phyloP scores from a whole-genome alignment of 83 land plant species.

The Thuja plicata region DNA sequence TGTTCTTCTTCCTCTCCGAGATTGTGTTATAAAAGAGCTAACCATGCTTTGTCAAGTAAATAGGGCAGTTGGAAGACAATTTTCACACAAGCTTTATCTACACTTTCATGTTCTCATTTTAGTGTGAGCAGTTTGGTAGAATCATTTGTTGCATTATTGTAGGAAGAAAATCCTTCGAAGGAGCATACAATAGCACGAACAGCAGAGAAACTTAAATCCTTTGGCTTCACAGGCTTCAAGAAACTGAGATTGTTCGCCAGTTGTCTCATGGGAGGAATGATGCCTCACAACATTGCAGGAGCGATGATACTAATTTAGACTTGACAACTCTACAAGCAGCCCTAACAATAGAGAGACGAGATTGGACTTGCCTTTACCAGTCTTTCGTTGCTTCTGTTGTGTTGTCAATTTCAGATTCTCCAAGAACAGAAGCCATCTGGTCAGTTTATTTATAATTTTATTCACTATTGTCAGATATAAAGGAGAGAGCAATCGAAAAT shows the following conservation, averaged over 20 bases:
- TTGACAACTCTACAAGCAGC: constrained; percentile 13
- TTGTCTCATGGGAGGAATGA: constrained; percentile 46
- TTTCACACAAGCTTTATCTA: constrained; percentile 31
- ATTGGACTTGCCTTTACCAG: background rate
- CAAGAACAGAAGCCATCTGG: constrained; percentile 36
- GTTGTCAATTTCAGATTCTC: constrained; percentile 85
- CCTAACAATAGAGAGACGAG: constrained; percentile 11
- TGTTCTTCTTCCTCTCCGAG: constrained; percentile 87
- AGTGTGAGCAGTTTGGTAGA: constrained; percentile 81
- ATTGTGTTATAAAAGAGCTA: constrained; percentile 81
- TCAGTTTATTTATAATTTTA: constrained; percentile 28
- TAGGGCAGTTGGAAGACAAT: constrained; percentile 71
- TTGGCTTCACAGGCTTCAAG: constrained; percentile 64
- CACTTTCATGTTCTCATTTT: constrained; percentile 24
- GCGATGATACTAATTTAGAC: constrained; percentile 15
- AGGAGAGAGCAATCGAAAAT: constrained; percentile 23
- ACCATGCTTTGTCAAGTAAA: constrained; percentile 67
- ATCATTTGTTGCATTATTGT: constrained; percentile 64
- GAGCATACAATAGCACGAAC: constrained; percentile 91
- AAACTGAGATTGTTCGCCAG: constrained; percentile 18
- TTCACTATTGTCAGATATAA: constrained; percentile 47
- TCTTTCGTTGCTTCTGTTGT: constrained; percentile 46
- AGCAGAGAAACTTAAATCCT: constrained; percentile 86
- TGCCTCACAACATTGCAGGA: constrained; percentile 25
- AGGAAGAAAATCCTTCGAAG: constrained; percentile 94